Evolutionary conservation across 1,284 basidiomycete genomes (phyloP).

Genomic region (Heterobasidion parviporum): DNA sequence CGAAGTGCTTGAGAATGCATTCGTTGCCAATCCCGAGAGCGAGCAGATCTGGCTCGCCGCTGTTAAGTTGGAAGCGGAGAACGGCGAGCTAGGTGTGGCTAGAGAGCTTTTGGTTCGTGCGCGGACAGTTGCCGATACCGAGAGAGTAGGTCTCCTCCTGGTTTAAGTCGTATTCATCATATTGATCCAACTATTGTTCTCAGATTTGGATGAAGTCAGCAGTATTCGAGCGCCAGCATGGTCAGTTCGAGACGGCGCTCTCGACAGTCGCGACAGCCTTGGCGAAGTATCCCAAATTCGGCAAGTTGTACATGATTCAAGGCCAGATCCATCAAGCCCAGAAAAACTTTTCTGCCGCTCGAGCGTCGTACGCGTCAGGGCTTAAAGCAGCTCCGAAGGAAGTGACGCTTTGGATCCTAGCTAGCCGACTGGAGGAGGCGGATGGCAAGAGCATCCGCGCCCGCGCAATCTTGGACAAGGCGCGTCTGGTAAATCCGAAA

Average conservation of each 20-base stretch:
- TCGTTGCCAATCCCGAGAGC: slow-evolving; percentile 92
- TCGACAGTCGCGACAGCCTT: slow-evolving; percentile 71
- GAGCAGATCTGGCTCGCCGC: slow-evolving; percentile 97
- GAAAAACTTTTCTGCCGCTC: slow-evolving; percentile 55
- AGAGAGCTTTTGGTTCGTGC: slow-evolving; percentile 83
- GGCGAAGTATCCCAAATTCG: slow-evolving; percentile 75
- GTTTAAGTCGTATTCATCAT: slow-evolving; percentile 3
- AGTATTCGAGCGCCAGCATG: slow-evolving; percentile 88
- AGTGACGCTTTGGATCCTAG: slow-evolving; percentile 81
- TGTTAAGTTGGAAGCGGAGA: slow-evolving; percentile 93
- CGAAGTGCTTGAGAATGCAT: slow-evolving; percentile 81
- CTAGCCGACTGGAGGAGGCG: slow-evolving; percentile 81
- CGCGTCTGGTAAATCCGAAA: slow-evolving; percentile 76
- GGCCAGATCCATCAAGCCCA: slow-evolving; percentile 78
- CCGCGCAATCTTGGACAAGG: slow-evolving; percentile 89
- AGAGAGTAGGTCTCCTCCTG: slow-evolving; percentile 54
- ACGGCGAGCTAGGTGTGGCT: slow-evolving; percentile 82
- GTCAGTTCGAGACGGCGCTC: slow-evolving; percentile 66
- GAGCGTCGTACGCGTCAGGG: slow-evolving; percentile 75
- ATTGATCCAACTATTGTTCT: slow-evolving; percentile 1
- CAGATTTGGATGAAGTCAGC: slow-evolving; percentile 99
- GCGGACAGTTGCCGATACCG: slow-evolving; percentile 82
- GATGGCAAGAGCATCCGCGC: slow-evolving; percentile 89
- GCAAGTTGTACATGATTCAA: slow-evolving; percentile 95
- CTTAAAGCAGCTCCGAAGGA: slow-evolving; percentile 80